Conservation (phyloP, 495 filamentous ascomycete species). For the Penicillium pancosmium region DNA sequence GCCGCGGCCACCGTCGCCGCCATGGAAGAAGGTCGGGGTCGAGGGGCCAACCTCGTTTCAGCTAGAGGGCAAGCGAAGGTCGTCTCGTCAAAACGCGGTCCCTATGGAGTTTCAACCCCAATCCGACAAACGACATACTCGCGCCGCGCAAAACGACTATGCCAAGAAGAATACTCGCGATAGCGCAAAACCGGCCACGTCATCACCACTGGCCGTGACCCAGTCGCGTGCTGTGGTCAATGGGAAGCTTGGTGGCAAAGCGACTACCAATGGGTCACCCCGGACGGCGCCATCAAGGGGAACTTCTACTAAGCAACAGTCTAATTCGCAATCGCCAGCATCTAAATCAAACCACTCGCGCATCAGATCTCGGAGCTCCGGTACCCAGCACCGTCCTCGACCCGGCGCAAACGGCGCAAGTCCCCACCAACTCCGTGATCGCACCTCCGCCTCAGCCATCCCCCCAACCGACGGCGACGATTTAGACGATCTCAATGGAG, state of each 20-base stretch:
- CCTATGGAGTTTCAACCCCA: slow-evolving; percentile 70
- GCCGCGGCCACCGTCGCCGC: slow-evolving; percentile 69
- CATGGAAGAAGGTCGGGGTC: slow-evolving; percentile 87
- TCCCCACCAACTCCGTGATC: slow-evolving; percentile 31
- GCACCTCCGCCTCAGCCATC: slow-evolving; percentile 28
- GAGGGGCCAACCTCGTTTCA: slow-evolving; percentile 86
- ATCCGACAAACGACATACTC: slow-evolving; percentile 63
- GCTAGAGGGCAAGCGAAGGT: slow-evolving; percentile 82
- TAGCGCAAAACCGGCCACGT: slow-evolving; percentile 30
- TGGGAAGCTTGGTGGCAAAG: slow-evolving; percentile 38
- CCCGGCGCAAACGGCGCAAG: slow-evolving; percentile 26
- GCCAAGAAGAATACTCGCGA: slow-evolving; percentile 27
- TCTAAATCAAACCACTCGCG: slow-evolving; percentile 34
- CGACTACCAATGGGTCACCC: slow-evolving; percentile 38
- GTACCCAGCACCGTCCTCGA: slow-evolving; percentile 22
- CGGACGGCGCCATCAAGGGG: slow-evolving; percentile 28
- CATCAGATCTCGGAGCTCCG: slow-evolving; percentile 39
- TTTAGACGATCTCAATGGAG: slow-evolving; percentile 12
- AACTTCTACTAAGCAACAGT: slow-evolving; percentile 24
- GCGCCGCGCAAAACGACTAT: slow-evolving; percentile 41
- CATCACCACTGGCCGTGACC: slow-evolving; percentile 40
- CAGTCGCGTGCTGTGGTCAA: slow-evolving; percentile 36
- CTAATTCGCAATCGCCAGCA: slow-evolving; percentile 36
- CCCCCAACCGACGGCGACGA: slow-evolving; percentile 14
- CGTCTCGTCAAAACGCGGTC: slow-evolving; percentile 75